These are phyloP conservation scores for Skeletonema tropicum DNA, from an alignment of 108 stramenopile genomes.

Conservation along the genomic window DNA sequence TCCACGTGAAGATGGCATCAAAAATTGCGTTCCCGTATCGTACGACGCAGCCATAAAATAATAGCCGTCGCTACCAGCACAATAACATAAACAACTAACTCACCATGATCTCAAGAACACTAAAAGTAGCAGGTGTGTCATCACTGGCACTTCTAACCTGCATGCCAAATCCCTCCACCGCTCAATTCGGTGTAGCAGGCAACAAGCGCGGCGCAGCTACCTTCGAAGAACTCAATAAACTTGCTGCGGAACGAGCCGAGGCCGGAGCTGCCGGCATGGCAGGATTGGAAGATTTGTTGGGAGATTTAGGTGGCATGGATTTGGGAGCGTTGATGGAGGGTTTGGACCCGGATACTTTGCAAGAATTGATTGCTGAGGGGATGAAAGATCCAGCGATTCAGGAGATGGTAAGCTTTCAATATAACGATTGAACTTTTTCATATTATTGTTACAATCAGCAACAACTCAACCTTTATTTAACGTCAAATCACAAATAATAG, in stretches of 20 bases:
- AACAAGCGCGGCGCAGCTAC: conserved; percentile 40
- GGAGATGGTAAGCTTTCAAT: conserved; percentile 44
- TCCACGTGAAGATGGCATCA: too few relatives aligned
- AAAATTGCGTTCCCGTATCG: too few relatives aligned
- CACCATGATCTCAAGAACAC: conserved; percentile 20
- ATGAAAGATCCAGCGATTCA: conserved; percentile 59
- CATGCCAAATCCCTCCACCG: conserved; percentile 39
- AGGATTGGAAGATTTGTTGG: conserved; percentile 24
- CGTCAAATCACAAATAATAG: conserved; percentile 2
- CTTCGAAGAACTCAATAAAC: conserved; percentile 45
- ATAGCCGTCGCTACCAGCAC: too few relatives aligned
- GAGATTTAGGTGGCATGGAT: conserved; percentile 25
- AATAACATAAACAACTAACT: background rate
- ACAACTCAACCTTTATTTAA: background rate
- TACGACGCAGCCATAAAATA: too few relatives aligned
- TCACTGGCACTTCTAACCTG: conserved; percentile 11
- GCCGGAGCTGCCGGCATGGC: conserved; percentile 21
- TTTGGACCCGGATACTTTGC: conserved; percentile 34
- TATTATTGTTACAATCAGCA: conserved; percentile 1
- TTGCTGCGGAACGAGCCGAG: conserved; percentile 38
- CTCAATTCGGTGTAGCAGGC: conserved; percentile 75
- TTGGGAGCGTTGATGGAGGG: conserved; percentile 28
- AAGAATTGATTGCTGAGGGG: conserved; percentile 50
- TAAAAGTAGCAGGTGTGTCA: conserved; percentile 19
- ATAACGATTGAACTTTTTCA: background rate